Evolutionary conservation across 2,329 filamentous ascomycete species (phyloP).

Genomic region (Pseudohalonectria lignicola): DNA sequence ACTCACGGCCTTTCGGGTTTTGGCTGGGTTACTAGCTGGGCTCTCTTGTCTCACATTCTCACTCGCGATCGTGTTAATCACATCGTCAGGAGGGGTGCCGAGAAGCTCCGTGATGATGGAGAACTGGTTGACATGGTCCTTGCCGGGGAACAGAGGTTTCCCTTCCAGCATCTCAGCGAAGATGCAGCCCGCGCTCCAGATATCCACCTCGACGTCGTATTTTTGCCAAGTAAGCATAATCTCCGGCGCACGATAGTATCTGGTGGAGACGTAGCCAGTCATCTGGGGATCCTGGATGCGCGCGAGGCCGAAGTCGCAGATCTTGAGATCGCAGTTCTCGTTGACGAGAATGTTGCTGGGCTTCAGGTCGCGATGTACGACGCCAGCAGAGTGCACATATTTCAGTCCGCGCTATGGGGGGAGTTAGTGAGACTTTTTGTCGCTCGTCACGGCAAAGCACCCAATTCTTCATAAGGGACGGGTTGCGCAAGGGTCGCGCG

Average conservation of each 20-base stretch:
- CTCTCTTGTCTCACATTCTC: slow-evolving; percentile 94
- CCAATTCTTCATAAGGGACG: too few species aligned
- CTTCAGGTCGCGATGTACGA: slow-evolving; percentile 95
- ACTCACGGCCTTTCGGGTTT: too few species aligned
- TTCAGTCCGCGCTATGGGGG: slow-evolving; percentile 73
- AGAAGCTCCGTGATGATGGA: slow-evolving; percentile 98
- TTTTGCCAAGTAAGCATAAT: slow-evolving; percentile 99
- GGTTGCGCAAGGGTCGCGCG: too few species aligned
- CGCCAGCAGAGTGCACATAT: slow-evolving; percentile 97
- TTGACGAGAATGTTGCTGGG: slow-evolving; percentile 99
- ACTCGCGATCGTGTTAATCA: slow-evolving; percentile 96
- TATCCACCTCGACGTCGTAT: slow-evolving; percentile 97
- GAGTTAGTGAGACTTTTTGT: slow-evolving; percentile 4
- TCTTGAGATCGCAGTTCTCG: slow-evolving; percentile 99
- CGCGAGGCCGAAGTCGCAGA: slow-evolving; percentile 95
- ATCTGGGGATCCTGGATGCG: slow-evolving; percentile 98
- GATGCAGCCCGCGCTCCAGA: slow-evolving; percentile 98
- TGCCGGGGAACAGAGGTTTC: slow-evolving; percentile 95
- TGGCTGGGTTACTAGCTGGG: too few species aligned
- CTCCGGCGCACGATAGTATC: slow-evolving; percentile 97
- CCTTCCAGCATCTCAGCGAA: slow-evolving; percentile 99
- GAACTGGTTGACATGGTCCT: slow-evolving; percentile 99
- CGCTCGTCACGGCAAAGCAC: neutral
- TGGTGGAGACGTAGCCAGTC: slow-evolving; percentile 97
- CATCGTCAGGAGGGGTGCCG: slow-evolving; percentile 93